phyloP scores from a whole-genome alignment of 164 flowering plant genomes.

The Chimonanthus praecox region DNA sequence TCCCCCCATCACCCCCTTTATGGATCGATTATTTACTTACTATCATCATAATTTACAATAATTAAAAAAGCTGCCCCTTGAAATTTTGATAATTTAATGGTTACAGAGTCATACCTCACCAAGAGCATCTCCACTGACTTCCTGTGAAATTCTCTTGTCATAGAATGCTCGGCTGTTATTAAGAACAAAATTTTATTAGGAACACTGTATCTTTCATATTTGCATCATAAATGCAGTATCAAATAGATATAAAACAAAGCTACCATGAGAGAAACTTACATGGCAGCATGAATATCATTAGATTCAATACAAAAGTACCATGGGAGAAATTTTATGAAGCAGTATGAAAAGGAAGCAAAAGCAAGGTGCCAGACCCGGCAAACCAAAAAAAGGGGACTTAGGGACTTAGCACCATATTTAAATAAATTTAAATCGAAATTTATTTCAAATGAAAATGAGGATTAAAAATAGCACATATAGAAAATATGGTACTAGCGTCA shows the following conservation, averaged over 20 bases:
- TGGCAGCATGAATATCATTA: neutral
- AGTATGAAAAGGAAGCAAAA: too few relatives aligned
- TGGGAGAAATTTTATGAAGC: neutral
- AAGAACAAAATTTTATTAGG: neutral
- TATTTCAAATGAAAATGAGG: too few relatives aligned
- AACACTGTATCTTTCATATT: neutral
- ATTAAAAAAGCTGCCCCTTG: neutral
- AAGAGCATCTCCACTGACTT: conserved; percentile 26
- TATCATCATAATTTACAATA: too few relatives aligned
- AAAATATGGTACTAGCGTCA: too few relatives aligned
- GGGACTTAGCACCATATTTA: too few relatives aligned
- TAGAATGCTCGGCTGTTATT: neutral
- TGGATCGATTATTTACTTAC: neutral
- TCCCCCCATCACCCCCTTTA: too few relatives aligned
- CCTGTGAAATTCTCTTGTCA: conserved; percentile 26
- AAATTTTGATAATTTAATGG: neutral
- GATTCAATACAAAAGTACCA: neutral
- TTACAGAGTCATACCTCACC: conserved; percentile 16
- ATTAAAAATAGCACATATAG: too few relatives aligned
- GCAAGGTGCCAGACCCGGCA: too few relatives aligned
- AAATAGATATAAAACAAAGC: neutral
- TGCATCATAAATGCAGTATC: neutral
- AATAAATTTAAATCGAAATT: too few relatives aligned
- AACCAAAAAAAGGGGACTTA: too few relatives aligned
- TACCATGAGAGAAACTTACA: neutral